Base-by-base conservation (phyloP, 148 eudicot species). In the Cornus controversa region DNA sequence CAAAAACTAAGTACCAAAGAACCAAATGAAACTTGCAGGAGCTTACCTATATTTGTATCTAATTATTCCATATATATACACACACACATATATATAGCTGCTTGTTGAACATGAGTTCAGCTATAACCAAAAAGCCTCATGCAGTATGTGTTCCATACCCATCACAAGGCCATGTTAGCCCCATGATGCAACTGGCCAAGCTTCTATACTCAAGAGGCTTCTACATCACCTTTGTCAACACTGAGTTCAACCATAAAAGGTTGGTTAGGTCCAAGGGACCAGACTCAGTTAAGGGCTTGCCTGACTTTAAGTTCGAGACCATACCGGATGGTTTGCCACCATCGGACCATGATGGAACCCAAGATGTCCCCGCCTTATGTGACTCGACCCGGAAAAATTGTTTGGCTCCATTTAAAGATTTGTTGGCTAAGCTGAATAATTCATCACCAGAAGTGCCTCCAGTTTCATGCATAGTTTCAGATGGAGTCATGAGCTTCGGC, bases 401-500 rank as follows among this genome's bases (percentile, higher is more conserved):
- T 23, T 40, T 74, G 28, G 68, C 2, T 8, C 76, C 54, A 0
- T 62, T 74, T 37, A 20, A 31, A 20, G 68, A 36, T 2, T 24
- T 74, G 4, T 14, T 74, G 4, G 20, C 4, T 7, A 37, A 11
- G 76, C 54, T 74, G 7, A 62, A 62, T 23, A 62, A 62, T 23
- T 74, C 76, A 2, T 47, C 53, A 28, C 6, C 68, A 0, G 76
- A 16, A 26, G 76, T 31, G 67, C 76, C 68, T 60, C 31, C 15
- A 3, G 76, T 74, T 36, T 5, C 76, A 0, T 60, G 76, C 31
- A 24, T 74, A 7, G 15, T 74, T 16, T 60, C 68, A 0, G 76
- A 74, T 36, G 68, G 68, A 36, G 5, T 62, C 1, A 74, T 74
- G 76, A 74, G 76, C 68, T 74, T 74, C 36, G 67, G 20, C 7